Evolutionary conservation across 805 yeast genomes (phyloP).

Genomic region (Torulaspora maleeae): DNA sequence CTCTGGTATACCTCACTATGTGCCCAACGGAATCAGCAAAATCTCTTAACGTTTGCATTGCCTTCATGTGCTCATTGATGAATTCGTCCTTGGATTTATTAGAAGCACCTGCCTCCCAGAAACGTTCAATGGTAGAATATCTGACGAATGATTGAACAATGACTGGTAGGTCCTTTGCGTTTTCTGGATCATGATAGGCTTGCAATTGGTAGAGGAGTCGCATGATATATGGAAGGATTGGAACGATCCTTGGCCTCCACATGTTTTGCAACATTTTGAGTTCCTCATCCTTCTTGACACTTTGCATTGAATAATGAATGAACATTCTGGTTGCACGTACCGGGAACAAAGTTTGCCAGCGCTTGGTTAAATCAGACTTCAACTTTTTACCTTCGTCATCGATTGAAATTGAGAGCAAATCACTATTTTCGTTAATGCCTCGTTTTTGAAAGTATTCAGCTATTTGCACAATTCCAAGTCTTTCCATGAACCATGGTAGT

Average conservation of each 20-base stretch:
- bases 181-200: slow-evolving; percentile 88
- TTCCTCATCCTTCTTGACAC: slow-evolving; percentile 72
- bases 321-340: slow-evolving; percentile 92
- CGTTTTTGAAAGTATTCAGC: slow-evolving; percentile 84
- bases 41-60: slow-evolving; percentile 88
- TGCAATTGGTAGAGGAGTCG: slow-evolving; percentile 86
- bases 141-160: slow-evolving; percentile 91
- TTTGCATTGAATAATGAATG: slow-evolving; percentile 92
- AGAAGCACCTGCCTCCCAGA: slow-evolving; percentile 98
- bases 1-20: slow-evolving; percentile 89
- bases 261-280: slow-evolving; percentile 59
- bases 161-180: slow-evolving; percentile 82
- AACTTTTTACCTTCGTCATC: slow-evolving; percentile 81
- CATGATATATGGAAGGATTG: slow-evolving; percentile 84
- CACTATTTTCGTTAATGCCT: slow-evolving; percentile 71
- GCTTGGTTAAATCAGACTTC: slow-evolving; percentile 74
- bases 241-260: slow-evolving; percentile 92
- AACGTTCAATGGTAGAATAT: slow-evolving; percentile 84
- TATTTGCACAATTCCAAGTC: slow-evolving; percentile 89
- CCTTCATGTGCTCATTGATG: slow-evolving; percentile 88
- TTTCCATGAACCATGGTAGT: slow-evolving; percentile 96
- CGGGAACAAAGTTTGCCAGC: slow-evolving; percentile 93
- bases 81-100: slow-evolving; percentile 91
- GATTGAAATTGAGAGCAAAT: slow-evolving; percentile 73
- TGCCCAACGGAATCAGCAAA: slow-evolving; percentile 98